Percentiles rank a stretch among this genome's conserved stretches.
phyloP scores from a whole-genome alignment of 495 filamentous ascomycete genomes.

The Podospora anserina region DNA sequence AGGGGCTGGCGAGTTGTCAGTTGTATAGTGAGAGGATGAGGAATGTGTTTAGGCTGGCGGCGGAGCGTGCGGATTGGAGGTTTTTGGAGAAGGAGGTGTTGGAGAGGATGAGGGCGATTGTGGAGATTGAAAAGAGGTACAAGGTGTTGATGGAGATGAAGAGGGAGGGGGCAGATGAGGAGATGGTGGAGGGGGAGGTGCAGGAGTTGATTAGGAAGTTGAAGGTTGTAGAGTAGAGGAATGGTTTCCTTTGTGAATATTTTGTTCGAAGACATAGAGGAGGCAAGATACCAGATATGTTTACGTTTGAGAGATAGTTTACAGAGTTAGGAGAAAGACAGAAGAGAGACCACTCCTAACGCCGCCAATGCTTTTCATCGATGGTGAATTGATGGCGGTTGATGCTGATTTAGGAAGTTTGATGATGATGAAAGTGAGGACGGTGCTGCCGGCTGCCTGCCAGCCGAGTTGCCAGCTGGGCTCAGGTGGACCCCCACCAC shows the following conservation, averaged over 20 bases:
- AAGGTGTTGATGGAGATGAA: constrained; percentile 34
- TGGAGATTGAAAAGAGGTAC: constrained; percentile 31
- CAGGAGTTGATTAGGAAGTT: constrained; percentile 16
- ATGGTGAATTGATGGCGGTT: not conserved
- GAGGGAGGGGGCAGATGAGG: constrained; percentile 43
- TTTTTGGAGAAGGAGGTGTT: constrained; percentile 50
- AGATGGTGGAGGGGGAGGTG: constrained; percentile 46
- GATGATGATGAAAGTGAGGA: constrained; percentile 9
- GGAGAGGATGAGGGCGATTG: constrained; percentile 41
- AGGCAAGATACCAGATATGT: not conserved
- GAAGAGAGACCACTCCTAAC: not conserved
- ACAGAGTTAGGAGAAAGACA: not conserved
- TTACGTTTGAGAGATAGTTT: not conserved
- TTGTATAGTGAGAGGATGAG: constrained; percentile 76
- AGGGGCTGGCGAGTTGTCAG: constrained; percentile 59
- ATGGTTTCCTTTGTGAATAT: not conserved
- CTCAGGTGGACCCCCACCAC: constrained; percentile 1
- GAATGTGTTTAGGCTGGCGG: constrained; percentile 57
- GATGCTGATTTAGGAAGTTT: constrained; percentile 1
- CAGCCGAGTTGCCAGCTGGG: constrained; percentile 20
- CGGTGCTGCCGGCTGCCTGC: not conserved
- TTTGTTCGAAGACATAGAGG: not conserved
- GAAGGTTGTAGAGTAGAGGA: constrained; percentile 12
- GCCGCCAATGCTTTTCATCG: too few relatives aligned
- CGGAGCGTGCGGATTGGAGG: constrained; percentile 54